Base-by-base conservation (phyloP, 164 flowering plant genomes). In the Aristolochia contorta region DNA sequence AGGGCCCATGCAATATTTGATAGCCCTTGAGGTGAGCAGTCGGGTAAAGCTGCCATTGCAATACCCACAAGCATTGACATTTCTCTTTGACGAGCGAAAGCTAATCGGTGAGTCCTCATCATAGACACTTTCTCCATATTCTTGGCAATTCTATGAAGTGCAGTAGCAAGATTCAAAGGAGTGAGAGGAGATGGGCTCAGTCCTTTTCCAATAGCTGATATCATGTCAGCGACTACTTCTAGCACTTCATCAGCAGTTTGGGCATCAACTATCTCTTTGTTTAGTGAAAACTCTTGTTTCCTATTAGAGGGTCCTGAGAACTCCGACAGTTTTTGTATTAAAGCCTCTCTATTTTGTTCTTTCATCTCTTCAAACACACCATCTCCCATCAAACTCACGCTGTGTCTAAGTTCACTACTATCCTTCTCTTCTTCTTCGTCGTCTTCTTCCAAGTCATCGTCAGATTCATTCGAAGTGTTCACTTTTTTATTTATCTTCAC, bases 1-100 rank as follows among this genome's bases (percentile, higher is more conserved):
- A 93, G 57, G 7, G 97, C 97, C 99, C 99, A 93, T 0, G 97
- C 75, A 47, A 93, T 85, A 59, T 91, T 93, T 2, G 99, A 88
- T 52, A 93, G 65, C 18, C 96, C 97, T 75, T 93, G 99, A 45
- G 88, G 82, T 0, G 99, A 91, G 75, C 96, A 93, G 51, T 88
- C 89, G 0, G 96, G 97, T 45, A 93, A 69, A 21, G 89, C 78
- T 12, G 79, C 70, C 94, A 93, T 84, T 16, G 97, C 96, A 67
- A 90, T 77, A 37, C 82, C 88, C 22, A 93, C 91, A 54, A 93
- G 91, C 91, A 93, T 82, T 33, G 83, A 82, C 96, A 85, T 91
- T 68, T 91, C 97, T 59, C 84, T 82, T 57, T 79, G 90, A 15
- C 99, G 84, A 22, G 99, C 88, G 75, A 93, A 84, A 20, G 89